Evolutionary conservation across 371 early-diverging fungal genomes (phyloP).

Genomic region (Syncephalis fuscata): DNA sequence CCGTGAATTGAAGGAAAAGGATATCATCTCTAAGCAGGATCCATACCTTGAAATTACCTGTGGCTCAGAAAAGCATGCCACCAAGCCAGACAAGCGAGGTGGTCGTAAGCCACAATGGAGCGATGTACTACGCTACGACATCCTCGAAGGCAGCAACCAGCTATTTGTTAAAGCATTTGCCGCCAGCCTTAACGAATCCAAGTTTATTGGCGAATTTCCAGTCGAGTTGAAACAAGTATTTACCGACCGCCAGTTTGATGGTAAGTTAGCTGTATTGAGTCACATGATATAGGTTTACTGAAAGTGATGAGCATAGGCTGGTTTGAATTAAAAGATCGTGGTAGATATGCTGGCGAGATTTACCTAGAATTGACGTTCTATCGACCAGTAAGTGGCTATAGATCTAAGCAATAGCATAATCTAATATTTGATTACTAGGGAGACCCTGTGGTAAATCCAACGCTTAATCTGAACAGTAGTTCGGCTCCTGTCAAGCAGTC

Average conservation of each 20-base stretch:
- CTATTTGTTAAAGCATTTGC: slow-evolving; percentile 12
- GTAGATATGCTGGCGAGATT: slow-evolving; percentile 12
- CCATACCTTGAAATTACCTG: background rate
- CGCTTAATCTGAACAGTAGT: too few relatives aligned
- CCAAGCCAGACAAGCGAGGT: slow-evolving; percentile 6
- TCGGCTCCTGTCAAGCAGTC: too few relatives aligned
- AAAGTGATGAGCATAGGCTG: slow-evolving; percentile 5
- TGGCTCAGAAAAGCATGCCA: background rate
- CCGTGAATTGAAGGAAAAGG: too few relatives aligned
- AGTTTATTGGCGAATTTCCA: slow-evolving; percentile 12
- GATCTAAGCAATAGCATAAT: too few relatives aligned
- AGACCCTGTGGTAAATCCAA: too few relatives aligned
- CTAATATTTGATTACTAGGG: too few relatives aligned
- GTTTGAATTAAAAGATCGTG: slow-evolving; percentile 9
- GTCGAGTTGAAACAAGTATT: slow-evolving; percentile 15
- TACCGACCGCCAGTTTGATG: slow-evolving; percentile 14
- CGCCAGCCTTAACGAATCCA: slow-evolving; percentile 10
- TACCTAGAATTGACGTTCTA: slow-evolving; percentile 20
- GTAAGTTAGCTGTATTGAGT: background rate
- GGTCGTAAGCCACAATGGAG: slow-evolving; percentile 8
- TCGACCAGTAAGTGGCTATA: slow-evolving; percentile 11
- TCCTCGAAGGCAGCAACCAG: slow-evolving; percentile 7
- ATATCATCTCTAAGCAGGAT: background rate
- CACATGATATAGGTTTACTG: background rate
- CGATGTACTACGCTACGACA: slow-evolving; percentile 5